A percentile compares a stretch with the other conserved stretches of the same genome.
phyloP scores from a whole-genome alignment of 2,329 filamentous ascomycete genomes.

The Penicillium concentricum region DNA sequence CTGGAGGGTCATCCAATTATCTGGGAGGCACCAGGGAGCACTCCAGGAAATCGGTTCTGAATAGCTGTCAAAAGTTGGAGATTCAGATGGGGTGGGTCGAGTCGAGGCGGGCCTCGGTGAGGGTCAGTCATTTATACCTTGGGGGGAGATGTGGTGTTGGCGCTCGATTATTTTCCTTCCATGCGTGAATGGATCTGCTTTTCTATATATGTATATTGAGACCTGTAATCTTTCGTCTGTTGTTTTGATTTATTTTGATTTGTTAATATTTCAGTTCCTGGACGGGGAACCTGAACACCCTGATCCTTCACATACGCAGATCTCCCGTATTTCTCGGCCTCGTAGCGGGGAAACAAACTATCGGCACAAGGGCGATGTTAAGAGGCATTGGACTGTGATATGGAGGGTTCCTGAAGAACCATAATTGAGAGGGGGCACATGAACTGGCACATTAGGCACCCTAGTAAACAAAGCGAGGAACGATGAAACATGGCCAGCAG shows the following conservation, averaged over 20 bases:
- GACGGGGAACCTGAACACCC: not conserved
- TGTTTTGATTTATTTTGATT: not conserved
- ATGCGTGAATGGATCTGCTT: not conserved
- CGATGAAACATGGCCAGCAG: no score
- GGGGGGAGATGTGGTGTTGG: not conserved
- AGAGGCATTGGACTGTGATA: no score
- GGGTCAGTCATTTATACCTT: not conserved
- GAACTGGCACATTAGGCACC: no score
- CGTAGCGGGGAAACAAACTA: no score
- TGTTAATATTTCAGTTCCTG: not conserved
- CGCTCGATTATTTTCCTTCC: not conserved
- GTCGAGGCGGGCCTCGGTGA: not conserved
- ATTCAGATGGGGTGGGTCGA: not conserved
- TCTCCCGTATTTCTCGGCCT: not conserved
- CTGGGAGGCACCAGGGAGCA: conserved; percentile 5
- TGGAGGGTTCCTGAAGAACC: no score
- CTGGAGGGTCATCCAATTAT: conserved; percentile 15
- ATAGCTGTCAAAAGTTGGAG: not conserved
- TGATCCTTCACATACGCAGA: no score
- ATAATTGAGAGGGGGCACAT: no score
- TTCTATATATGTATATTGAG: not conserved
- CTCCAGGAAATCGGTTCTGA: not conserved
- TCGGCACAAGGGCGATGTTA: no score
- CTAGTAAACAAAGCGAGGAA: no score
- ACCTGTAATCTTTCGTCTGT: not conserved